Evolutionary conservation across 495 filamentous ascomycete genomes (phyloP).

Genomic region (Platismatia glauca): DNA sequence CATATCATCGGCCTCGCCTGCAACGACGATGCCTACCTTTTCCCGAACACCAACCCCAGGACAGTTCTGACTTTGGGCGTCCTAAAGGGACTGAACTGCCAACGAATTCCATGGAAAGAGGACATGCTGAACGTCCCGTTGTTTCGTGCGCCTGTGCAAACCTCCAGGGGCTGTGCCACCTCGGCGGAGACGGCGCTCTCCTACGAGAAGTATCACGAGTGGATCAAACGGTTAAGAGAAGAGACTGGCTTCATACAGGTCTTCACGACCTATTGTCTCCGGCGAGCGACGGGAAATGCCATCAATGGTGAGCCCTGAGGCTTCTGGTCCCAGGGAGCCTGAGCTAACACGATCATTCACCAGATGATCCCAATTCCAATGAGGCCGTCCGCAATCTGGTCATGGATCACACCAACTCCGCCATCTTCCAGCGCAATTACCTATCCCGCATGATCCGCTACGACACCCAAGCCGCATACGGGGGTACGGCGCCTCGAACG

Average conservation of each 20-base stretch:
- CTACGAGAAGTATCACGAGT: slow-evolving; percentile 17
- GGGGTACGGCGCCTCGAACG: slow-evolving; percentile 2
- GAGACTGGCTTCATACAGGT: slow-evolving; percentile 17
- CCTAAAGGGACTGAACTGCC: too few relatives aligned
- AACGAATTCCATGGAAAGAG: background rate
- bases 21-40: slow-evolving; percentile 20
- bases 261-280: slow-evolving; percentile 21
- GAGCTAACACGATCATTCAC: background rate
- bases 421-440: slow-evolving; percentile 21
- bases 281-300: slow-evolving; percentile 13
- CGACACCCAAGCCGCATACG: slow-evolving; percentile 17
- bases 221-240: slow-evolving; percentile 4
- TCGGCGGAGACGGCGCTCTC: slow-evolving; percentile 13
- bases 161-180: background rate
- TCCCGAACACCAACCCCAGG: slow-evolving; percentile 2
- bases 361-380: slow-evolving; percentile 16
- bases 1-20: slow-evolving; percentile 17
- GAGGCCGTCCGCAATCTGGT: slow-evolving; percentile 16
- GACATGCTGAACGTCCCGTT: slow-evolving; percentile 7
- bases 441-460: slow-evolving; percentile 21
- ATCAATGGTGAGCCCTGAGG: slow-evolving; percentile 15
- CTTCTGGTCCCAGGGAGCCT: background rate
- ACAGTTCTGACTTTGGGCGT: background rate
- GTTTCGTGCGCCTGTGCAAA: background rate
- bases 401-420: slow-evolving; percentile 15